Conservation (phyloP, 331 rosid species). For the Phaseolus coccineus region DNA sequence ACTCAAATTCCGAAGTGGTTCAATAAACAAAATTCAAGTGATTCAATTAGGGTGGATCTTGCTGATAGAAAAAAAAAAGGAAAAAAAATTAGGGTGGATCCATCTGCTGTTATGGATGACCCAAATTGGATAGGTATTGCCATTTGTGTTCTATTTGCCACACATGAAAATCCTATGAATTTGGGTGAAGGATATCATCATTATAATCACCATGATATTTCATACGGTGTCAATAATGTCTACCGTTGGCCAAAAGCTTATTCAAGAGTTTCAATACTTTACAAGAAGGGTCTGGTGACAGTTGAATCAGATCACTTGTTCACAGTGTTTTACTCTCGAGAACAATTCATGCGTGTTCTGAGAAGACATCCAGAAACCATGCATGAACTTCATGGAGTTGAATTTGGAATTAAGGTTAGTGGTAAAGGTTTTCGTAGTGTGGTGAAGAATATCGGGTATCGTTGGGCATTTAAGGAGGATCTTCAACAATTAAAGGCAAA, state of each 20-base stretch:
- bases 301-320: background rate
- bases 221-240: background rate
- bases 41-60: background rate
- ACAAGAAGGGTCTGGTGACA: background rate
- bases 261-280: background rate
- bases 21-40: background rate
- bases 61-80: too few species aligned
- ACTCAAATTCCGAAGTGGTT: conserved; percentile 28
- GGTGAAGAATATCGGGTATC: conserved; percentile 1
- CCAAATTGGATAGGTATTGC: conserved; percentile 27
- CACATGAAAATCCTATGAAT: background rate
- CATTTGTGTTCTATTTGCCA: background rate
- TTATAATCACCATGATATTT: too few species aligned
- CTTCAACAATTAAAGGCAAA: background rate
- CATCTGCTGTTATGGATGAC: background rate
- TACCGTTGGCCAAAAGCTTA: too few species aligned
- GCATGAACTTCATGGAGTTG: too few species aligned
- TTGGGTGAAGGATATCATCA: background rate
- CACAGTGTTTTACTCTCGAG: background rate
- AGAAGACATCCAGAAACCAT: too few species aligned
- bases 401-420: too few species aligned
- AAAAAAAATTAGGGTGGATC: background rate
- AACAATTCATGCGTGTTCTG: background rate
- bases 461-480: conserved; percentile 12
- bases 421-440: background rate